phyloP scores from a whole-genome alignment of 345 rosid genomes.

The Geranium rotundifolium region DNA sequence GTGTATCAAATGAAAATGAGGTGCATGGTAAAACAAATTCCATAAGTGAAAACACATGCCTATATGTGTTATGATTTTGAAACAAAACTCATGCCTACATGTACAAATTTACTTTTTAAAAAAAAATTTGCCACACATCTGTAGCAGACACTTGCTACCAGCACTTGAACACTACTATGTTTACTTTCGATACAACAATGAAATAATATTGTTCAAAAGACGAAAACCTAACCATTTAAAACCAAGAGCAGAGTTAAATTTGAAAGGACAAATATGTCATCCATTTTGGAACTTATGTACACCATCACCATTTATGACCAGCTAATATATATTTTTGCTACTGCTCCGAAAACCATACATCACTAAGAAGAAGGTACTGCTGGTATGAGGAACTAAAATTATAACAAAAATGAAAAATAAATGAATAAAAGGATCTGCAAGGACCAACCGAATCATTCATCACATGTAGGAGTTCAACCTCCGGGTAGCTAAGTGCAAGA shows the following conservation, averaged over 20 bases:
- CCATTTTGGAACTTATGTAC: neutral
- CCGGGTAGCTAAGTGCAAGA: slow-evolving; percentile 89
- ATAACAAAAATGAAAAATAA: neutral
- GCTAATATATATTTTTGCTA: neutral
- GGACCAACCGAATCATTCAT: slow-evolving; percentile 70
- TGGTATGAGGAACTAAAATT: neutral
- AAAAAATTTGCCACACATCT: too few species aligned
- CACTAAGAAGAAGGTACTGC: neutral
- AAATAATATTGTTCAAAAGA: too few species aligned
- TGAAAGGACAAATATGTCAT: neutral
- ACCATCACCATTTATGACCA: neutral
- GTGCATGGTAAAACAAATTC: neutral
- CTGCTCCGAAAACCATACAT: neutral
- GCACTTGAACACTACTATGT: too few species aligned
- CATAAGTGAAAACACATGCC: neutral
- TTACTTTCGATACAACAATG: too few species aligned
- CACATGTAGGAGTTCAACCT: slow-evolving; percentile 85
- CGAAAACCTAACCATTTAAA: too few species aligned
- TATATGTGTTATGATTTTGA: too few species aligned
- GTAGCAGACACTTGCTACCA: too few species aligned
- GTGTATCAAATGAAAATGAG: slow-evolving; percentile 9
- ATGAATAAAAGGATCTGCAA: slow-evolving; percentile 5
- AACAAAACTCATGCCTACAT: too few species aligned
- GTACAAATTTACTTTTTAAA: too few species aligned
- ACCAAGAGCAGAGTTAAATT: too few species aligned